These are phyloP conservation scores for Ganoderma lingzhi DNA, from an alignment of 1,284 basidiomycete species.

Conservation along the genomic window DNA sequence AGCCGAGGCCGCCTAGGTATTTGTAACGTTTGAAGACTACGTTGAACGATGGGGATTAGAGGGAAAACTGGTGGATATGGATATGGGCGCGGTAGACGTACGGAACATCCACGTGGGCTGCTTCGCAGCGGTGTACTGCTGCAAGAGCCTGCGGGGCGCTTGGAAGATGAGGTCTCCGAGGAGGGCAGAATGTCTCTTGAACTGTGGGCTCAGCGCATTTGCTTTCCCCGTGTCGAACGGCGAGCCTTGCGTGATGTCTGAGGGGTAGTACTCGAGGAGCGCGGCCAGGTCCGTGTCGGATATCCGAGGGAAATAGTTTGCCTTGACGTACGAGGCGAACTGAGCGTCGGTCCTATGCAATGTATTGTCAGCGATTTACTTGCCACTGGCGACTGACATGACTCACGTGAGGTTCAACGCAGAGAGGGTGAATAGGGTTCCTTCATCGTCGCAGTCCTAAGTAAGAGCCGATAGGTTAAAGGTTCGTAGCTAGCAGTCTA, in stretches of 20 bases:
- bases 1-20: not conserved
- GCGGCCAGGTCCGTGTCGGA: slow-evolving; percentile 38
- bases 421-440: slow-evolving; percentile 40
- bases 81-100: slow-evolving; percentile 50
- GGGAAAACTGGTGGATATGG: not conserved
- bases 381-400: not conserved
- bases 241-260: slow-evolving; percentile 53
- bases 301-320: slow-evolving; percentile 44
- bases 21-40: not conserved
- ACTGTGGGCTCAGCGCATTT: slow-evolving; percentile 53
- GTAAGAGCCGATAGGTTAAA: slow-evolving; percentile 14
- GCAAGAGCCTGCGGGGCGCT: not conserved
- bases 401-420: slow-evolving; percentile 27
- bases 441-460: slow-evolving; percentile 43
- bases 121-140: slow-evolving; percentile 26
- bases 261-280: slow-evolving; percentile 50
- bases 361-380: not conserved
- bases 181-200: slow-evolving; percentile 57
- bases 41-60: not conserved
- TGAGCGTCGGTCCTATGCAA: slow-evolving; percentile 19
- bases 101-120: slow-evolving; percentile 31
- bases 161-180: slow-evolving; percentile 47
- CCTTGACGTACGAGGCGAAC: slow-evolving; percentile 11
- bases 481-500: not conserved
- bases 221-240: slow-evolving; percentile 55